Percentiles rank a stretch among this genome's conserved stretches.
Evolutionary conservation across 768 basidiomycete species (phyloP).

Genomic region (Kondoa malvinella): DNA sequence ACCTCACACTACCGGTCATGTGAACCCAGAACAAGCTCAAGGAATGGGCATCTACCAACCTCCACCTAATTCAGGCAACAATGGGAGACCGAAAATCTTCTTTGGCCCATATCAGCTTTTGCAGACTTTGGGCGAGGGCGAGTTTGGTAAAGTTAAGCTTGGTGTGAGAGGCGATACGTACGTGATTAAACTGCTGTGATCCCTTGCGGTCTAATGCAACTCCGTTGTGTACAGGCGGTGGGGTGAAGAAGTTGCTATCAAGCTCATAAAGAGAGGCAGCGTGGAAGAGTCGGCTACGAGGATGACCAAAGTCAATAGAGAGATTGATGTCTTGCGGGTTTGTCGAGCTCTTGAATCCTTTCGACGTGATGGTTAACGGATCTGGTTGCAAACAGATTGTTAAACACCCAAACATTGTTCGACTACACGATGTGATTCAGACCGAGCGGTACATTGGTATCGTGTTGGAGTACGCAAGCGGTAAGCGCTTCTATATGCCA

Average conservation of each 20-base stretch:
- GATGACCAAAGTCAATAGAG: slow-evolving; percentile 88
- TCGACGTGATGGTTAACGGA: slow-evolving; percentile 20
- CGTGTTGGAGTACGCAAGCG: slow-evolving; percentile 93
- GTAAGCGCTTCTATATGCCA: slow-evolving; percentile 31
- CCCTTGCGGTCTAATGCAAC: neutral
- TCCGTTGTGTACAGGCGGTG: slow-evolving; percentile 33
- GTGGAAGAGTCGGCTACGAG: slow-evolving; percentile 59
- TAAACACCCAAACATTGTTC: slow-evolving; percentile 95
- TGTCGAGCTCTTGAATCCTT: slow-evolving; percentile 30
- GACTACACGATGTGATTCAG: slow-evolving; percentile 94
- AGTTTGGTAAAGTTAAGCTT: slow-evolving; percentile 98
- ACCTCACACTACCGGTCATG: neutral
- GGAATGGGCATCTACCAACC: slow-evolving; percentile 11
- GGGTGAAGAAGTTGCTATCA: slow-evolving; percentile 97
- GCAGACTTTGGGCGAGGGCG: slow-evolving; percentile 93
- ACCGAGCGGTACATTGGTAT: slow-evolving; percentile 99
- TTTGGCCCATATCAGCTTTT: slow-evolving; percentile 91
- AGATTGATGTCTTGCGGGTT: slow-evolving; percentile 92
- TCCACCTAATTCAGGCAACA: slow-evolving; percentile 26
- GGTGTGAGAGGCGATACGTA: slow-evolving; percentile 44
- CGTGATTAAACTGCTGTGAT: no score
- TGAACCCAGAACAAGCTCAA: neutral
- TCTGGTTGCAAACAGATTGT: slow-evolving; percentile 44
- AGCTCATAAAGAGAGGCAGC: slow-evolving; percentile 82
- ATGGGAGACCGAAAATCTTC: slow-evolving; percentile 32